These are phyloP conservation scores for Corniculantispora saksenae DNA, from an alignment of 2,329 filamentous ascomycete genomes.

Conservation along the genomic window DNA sequence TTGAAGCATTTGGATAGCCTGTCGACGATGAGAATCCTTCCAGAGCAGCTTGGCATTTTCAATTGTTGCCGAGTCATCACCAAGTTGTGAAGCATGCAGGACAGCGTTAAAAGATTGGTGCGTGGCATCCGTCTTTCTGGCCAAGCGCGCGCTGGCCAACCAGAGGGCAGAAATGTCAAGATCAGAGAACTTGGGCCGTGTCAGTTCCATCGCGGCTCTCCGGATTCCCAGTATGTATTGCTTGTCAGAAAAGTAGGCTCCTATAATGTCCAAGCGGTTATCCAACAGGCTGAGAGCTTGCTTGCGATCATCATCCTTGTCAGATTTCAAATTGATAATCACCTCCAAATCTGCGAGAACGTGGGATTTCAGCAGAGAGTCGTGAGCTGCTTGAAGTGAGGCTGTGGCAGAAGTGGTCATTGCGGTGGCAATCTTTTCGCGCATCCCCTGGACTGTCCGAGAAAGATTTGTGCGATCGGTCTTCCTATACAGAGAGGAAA, in stretches of 20 bases:
- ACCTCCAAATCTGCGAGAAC: conserved; percentile 84
- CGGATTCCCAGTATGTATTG: conserved; percentile 88
- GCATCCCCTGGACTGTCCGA: conserved; percentile 61
- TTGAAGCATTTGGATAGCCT: conserved; percentile 89
- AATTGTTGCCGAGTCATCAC: conserved; percentile 84
- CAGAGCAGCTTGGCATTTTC: conserved; percentile 92
- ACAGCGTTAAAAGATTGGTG: conserved; percentile 93
- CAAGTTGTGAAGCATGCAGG: conserved; percentile 80
- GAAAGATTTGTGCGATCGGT: conserved; percentile 52
- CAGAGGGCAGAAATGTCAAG: conserved; percentile 80
- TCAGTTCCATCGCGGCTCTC: conserved; percentile 82
- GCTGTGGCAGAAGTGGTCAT: conserved; percentile 76
- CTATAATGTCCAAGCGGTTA: conserved; percentile 82
- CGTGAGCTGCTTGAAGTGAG: conserved; percentile 82
- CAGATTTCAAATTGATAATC: conserved; percentile 56
- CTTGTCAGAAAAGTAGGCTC: conserved; percentile 88
- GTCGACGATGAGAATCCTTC: conserved; percentile 89
- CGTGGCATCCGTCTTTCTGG: conserved; percentile 79
- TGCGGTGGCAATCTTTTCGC: conserved; percentile 69
- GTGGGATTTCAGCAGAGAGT: conserved; percentile 82
- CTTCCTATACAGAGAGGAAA: conserved; percentile 61
- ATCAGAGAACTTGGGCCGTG: conserved; percentile 63
- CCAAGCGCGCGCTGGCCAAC: conserved; percentile 81
- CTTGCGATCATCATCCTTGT: conserved; percentile 41
- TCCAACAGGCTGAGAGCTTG: conserved; percentile 50